Evolutionary conservation across 139 green algal species (phyloP).

Genomic region (Picochlorum sp.): DNA sequence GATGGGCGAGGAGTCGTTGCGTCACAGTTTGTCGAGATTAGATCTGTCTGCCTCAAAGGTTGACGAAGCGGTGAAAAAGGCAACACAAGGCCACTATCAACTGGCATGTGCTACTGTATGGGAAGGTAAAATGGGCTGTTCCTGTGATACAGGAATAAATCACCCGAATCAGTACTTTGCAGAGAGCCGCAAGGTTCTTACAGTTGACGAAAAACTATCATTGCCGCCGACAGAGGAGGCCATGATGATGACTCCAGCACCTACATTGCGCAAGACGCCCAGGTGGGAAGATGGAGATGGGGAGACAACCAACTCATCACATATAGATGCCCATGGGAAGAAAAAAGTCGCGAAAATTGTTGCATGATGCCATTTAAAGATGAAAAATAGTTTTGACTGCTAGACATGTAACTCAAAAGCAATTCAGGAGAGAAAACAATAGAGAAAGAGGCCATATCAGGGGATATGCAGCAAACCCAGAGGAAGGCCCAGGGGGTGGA

Average conservation of each 20-base stretch:
- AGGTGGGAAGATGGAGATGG: too few species aligned
- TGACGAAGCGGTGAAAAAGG: constrained; percentile 68
- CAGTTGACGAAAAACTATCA: not conserved
- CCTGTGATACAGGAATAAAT: constrained; percentile 80
- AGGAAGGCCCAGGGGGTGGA: too few species aligned
- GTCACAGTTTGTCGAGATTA: constrained; percentile 41
- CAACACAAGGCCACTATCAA: constrained; percentile 76
- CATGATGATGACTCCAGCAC: constrained; percentile 4
- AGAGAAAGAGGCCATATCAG: too few species aligned
- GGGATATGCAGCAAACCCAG: too few species aligned
- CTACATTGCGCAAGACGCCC: not conserved
- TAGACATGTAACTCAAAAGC: too few species aligned
- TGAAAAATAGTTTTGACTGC: too few species aligned
- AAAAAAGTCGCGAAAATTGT: too few species aligned
- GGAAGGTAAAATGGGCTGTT: constrained; percentile 61
- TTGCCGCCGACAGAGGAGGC: not conserved
- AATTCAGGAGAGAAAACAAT: too few species aligned
- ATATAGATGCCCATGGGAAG: too few species aligned
- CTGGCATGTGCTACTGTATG: constrained; percentile 83
- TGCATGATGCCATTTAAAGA: too few species aligned
- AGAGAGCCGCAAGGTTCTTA: constrained; percentile 41
- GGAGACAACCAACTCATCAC: too few species aligned
- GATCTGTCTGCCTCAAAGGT: constrained; percentile 26
- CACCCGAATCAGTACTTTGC: constrained; percentile 84
- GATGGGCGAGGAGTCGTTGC: constrained; percentile 51